These are phyloP conservation scores for Thelephora aurantiotincta DNA, from an alignment of 768 basidiomycete genomes.

Conservation along the genomic window DNA sequence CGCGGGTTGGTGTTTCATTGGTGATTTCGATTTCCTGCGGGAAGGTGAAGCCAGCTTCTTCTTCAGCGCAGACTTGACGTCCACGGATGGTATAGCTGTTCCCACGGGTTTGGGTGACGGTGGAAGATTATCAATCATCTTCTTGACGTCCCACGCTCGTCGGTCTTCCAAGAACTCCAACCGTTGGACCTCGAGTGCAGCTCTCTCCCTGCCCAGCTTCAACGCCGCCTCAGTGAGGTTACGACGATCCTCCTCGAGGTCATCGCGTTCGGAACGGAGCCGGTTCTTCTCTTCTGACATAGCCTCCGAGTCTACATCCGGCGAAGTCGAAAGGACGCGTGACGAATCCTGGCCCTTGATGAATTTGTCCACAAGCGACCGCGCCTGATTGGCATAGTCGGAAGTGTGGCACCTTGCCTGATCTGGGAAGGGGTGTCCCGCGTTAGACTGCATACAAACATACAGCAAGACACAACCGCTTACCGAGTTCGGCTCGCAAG, in stretches of 20 bases:
- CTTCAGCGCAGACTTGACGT: conserved; percentile 4
- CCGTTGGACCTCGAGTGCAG: conserved; percentile 56
- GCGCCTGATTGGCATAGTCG: conserved; percentile 17
- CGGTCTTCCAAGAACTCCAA: conserved; percentile 52
- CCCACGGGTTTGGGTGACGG: conserved; percentile 13
- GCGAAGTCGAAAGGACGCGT: conserved; percentile 15
- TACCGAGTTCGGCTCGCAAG: conserved; percentile 48
- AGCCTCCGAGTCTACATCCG: conserved; percentile 17
- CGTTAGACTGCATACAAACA: conserved; percentile 5
- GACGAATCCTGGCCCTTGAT: conserved; percentile 23
- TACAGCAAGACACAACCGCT: conserved; percentile 7
- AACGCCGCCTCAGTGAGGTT: conserved; percentile 53
- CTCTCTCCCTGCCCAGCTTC: conserved; percentile 48
- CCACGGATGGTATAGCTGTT: conserved; percentile 5
- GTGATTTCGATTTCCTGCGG: conserved; percentile 29
- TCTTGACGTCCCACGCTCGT: conserved; percentile 55
- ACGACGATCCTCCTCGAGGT: conserved; percentile 51
- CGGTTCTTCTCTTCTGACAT: conserved; percentile 30
- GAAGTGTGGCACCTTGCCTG: conserved; percentile 31
- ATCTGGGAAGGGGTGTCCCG: conserved; percentile 18
- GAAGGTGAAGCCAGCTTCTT: conserved; percentile 9
- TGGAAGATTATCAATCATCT: conserved; percentile 41
- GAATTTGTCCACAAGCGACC: conserved; percentile 42
- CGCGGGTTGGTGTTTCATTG: conserved; percentile 18
- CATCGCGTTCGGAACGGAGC: conserved; percentile 34